These are phyloP conservation scores for Penicillium paneum DNA, from an alignment of 2,329 filamentous ascomycete species.

Conservation along the genomic window DNA sequence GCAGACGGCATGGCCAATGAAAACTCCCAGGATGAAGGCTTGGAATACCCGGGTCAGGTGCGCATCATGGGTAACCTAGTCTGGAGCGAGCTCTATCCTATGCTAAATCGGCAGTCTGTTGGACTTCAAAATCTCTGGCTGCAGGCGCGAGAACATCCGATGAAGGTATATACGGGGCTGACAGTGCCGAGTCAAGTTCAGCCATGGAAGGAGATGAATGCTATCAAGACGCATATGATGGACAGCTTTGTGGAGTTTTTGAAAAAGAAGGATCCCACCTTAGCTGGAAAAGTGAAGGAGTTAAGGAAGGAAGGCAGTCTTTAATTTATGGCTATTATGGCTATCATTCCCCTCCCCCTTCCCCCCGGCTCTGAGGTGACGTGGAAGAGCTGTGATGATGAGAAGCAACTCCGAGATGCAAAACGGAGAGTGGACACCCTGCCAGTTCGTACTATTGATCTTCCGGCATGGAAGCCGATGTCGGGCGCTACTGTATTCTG, in stretches of 20 bases:
- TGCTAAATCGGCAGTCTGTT: conserved; percentile 8
- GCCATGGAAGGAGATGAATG: conserved; percentile 2
- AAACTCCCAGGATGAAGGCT: neutral
- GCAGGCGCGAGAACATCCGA: conserved; percentile 21
- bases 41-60: conserved; percentile 18
- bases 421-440: too few species aligned
- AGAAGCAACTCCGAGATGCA: too few species aligned
- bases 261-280: neutral
- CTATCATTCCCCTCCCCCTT: neutral
- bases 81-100: conserved; percentile 24
- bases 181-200: conserved; percentile 11
- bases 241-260: conserved; percentile 1
- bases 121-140: conserved; percentile 18
- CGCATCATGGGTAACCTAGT: conserved; percentile 23
- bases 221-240: conserved; percentile 3
- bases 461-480: too few species aligned
- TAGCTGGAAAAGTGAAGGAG: conserved; percentile 1
- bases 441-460: too few species aligned
- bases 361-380: too few species aligned
- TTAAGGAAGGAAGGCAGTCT: neutral
- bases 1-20: neutral
- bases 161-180: conserved; percentile 22
- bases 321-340: neutral
- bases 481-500: too few species aligned
- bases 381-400: too few species aligned